A percentile compares a stretch with the other conserved stretches of the same genome.
These are phyloP conservation scores for Aspergillus bridgeri DNA, from an alignment of 495 filamentous ascomycete species.

Conservation along the genomic window DNA sequence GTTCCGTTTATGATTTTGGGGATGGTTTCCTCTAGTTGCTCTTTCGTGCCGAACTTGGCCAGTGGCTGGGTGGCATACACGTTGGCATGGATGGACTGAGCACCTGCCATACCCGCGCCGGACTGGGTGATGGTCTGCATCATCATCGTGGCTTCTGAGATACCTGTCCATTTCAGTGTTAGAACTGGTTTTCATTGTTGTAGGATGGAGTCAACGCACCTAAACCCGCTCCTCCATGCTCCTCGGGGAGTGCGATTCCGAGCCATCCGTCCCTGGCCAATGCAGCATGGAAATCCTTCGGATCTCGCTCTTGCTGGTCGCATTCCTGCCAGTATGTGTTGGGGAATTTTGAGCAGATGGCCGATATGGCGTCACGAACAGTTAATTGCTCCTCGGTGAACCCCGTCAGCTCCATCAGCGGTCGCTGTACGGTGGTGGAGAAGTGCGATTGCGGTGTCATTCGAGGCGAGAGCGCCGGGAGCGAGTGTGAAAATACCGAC, in stretches of 20 bases:
- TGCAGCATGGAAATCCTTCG: constrained; percentile 68
- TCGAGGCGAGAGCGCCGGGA: background rate
- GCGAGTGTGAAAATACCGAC: background rate
- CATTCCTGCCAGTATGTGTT: constrained; percentile 66
- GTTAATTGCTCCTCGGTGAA: constrained; percentile 70
- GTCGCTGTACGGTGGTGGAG: constrained; percentile 28
- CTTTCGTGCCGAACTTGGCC: constrained; percentile 61
- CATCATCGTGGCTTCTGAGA: constrained; percentile 82
- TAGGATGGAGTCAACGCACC: constrained; percentile 29
- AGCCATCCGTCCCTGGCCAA: constrained; percentile 81
- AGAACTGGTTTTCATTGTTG: too few relatives aligned
- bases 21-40: constrained; percentile 59
- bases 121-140: constrained; percentile 77
- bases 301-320: constrained; percentile 65
- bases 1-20: constrained; percentile 66
- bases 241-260: constrained; percentile 71
- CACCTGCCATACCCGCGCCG: constrained; percentile 74
- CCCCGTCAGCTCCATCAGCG: constrained; percentile 66
- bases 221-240: constrained; percentile 67
- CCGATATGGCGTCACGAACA: constrained; percentile 65
- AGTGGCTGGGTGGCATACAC: constrained; percentile 78
- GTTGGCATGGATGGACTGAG: constrained; percentile 72
- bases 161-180: constrained; percentile 49
- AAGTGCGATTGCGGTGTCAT: constrained; percentile 16
- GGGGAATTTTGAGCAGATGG: constrained; percentile 64